A percentile compares a stretch with the other conserved stretches of the same genome.
These are phyloP conservation scores for Teunomyces atbi DNA, from an alignment of 805 yeast species.

Conservation along the genomic window DNA sequence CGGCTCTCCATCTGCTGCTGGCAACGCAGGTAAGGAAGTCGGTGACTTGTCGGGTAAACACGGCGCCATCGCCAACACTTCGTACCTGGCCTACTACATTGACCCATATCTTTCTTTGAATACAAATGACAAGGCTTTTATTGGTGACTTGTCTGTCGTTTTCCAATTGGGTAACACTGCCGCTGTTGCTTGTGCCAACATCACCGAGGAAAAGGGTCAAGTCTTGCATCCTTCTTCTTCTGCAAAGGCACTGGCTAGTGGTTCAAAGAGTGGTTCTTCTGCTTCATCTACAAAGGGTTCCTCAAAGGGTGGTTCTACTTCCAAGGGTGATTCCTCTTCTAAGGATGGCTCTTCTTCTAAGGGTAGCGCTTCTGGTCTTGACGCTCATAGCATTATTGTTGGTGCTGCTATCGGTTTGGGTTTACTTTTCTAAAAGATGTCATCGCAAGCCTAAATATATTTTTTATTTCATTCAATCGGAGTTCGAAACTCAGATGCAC, in stretches of 20 bases:
- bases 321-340: slow-evolving; percentile 5
- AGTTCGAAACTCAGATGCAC: background rate
- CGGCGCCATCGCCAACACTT: slow-evolving; percentile 31
- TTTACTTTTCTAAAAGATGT: slow-evolving; percentile 10
- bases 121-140: slow-evolving; percentile 16
- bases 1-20: slow-evolving; percentile 26
- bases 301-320: slow-evolving; percentile 5
- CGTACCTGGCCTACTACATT: slow-evolving; percentile 19
- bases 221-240: background rate
- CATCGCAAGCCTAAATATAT: background rate
- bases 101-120: slow-evolving; percentile 26
- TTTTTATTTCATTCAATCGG: no score
- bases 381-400: slow-evolving; percentile 5
- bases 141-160: slow-evolving; percentile 36
- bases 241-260: slow-evolving; percentile 4
- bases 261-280: slow-evolving; percentile 5
- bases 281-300: background rate
- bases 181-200: slow-evolving; percentile 41
- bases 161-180: slow-evolving; percentile 32
- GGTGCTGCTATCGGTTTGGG: slow-evolving; percentile 10
- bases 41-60: slow-evolving; percentile 43
- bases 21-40: slow-evolving; percentile 25
- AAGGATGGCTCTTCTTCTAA: slow-evolving; percentile 1
- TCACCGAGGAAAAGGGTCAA: slow-evolving; percentile 16
- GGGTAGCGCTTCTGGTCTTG: slow-evolving; percentile 4